Evolutionary conservation across 768 basidiomycete species (phyloP).

Genomic region (Kondoa malvinella): DNA sequence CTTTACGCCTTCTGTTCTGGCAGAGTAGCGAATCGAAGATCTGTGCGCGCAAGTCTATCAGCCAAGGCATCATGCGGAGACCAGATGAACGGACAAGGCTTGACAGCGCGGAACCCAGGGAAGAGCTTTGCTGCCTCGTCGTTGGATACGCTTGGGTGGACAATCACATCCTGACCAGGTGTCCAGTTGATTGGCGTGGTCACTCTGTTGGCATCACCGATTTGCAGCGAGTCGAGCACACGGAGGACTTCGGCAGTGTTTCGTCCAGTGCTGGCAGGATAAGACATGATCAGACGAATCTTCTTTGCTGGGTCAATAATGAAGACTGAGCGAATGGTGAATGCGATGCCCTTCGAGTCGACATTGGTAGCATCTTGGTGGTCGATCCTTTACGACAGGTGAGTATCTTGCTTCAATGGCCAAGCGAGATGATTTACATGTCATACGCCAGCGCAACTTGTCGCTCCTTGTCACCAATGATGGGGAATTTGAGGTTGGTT

Average conservation of each 20-base stretch:
- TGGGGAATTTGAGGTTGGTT: constrained; percentile 74
- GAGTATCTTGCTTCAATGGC: background rate
- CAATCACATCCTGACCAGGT: constrained; percentile 75
- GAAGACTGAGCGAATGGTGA: constrained; percentile 96
- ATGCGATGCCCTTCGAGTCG: constrained; percentile 48
- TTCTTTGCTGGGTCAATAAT: constrained; percentile 88
- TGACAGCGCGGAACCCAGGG: constrained; percentile 62
- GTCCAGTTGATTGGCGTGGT: constrained; percentile 53
- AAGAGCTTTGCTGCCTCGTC: constrained; percentile 85
- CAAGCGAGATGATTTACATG: constrained; percentile 1
- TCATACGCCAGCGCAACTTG: constrained; percentile 43
- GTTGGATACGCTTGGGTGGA: constrained; percentile 52
- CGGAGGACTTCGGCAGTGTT: constrained; percentile 66
- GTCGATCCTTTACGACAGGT: constrained; percentile 40
- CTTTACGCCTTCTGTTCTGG: background rate
- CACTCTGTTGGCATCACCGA: constrained; percentile 41
- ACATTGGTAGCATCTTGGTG: constrained; percentile 73
- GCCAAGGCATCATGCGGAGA: constrained; percentile 13
- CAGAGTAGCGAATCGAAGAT: background rate
- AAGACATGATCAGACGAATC: background rate
- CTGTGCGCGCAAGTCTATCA: constrained; percentile 10
- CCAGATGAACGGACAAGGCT: constrained; percentile 29
- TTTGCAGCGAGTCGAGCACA: constrained; percentile 80
- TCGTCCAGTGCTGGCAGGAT: constrained; percentile 66
- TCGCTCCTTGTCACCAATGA: constrained; percentile 84